Evolutionary conservation across 2,329 filamentous ascomycete genomes (phyloP), one percentile per base, ranked within the genome.

Genomic region (Pseudogymnoascus sp.): DNA sequence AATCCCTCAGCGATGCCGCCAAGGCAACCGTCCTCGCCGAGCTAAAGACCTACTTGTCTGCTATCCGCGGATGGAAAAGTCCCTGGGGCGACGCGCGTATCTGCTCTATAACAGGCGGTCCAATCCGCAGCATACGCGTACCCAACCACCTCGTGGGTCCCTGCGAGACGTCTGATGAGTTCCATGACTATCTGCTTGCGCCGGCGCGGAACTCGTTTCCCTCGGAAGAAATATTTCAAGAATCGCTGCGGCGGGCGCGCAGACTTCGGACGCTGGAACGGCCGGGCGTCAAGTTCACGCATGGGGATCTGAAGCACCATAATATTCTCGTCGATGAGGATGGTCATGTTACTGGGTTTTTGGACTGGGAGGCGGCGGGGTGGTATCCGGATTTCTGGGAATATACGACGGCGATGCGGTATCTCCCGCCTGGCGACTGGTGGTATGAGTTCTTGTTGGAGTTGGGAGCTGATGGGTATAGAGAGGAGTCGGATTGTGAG

Each of bases 291-390:
- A 63, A 63, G 41, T 78, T 84, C 62, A 80, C 79, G 2, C 79
- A 84, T 70, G 75, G 75, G 4, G 80, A 84, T 66, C 71, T 84
- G 6, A 72, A 72, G 20, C 74, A 73, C 9, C 67, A 75, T 14
- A 81, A 81, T 63, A 77, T 81, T 22, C 63, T 81, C 7, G 69
- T 75, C 1, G 64, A 70, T 14, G 59, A 65, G 4, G 73, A 72
- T 5, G 74, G 74, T 12, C 69, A 73, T 11, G 70, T 79, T 38
- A 70, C 69, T 59, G 78, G 73, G 1, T 71, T 80, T 22, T 61
- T 81, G 22, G 79, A 80, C 64, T 81, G 78, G 78, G 78, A 81
- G 65, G 70, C 73, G 30, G 70, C 75, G 20, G 77, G 77, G 1
- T 81, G 75, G 76, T 79, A 76, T 65, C 77, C 77, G 1, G 68